These are phyloP conservation scores for Dryadomyces quercivorus DNA, from an alignment of 2,329 filamentous ascomycete genomes.

Conservation along the genomic window DNA sequence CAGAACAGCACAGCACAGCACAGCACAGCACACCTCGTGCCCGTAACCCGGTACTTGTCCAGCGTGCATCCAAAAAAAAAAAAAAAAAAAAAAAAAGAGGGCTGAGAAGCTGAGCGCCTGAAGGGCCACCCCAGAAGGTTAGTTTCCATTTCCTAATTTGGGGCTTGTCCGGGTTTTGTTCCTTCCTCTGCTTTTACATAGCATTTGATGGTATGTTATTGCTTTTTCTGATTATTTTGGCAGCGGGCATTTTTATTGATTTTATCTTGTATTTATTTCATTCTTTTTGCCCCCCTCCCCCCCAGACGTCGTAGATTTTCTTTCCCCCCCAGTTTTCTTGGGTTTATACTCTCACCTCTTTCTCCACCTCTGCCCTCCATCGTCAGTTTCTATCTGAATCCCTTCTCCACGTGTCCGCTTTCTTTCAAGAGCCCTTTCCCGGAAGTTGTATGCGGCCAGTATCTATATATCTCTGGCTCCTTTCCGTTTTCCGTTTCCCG, in stretches of 20 bases:
- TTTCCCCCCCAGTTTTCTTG: neutral
- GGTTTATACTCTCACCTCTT: neutral
- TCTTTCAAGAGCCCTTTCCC: no score
- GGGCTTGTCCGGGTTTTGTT: neutral
- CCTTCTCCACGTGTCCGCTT: neutral
- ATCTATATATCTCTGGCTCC: neutral
- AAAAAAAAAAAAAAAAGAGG: slow-evolving; percentile 4
- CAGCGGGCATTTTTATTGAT: neutral
- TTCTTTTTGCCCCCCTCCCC: neutral
- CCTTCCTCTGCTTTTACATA: neutral
- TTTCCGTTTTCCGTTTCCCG: neutral
- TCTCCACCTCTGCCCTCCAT: neutral
- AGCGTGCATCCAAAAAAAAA: neutral
- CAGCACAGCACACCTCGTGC: no score
- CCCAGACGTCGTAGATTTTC: no score
- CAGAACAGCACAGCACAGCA: no score
- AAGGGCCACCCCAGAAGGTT: neutral
- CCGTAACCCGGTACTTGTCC: no score
- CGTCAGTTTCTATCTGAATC: neutral
- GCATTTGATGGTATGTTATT: neutral
- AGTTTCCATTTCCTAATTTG: neutral
- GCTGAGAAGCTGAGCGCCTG: neutral
- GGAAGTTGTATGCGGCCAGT: neutral
- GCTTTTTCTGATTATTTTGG: neutral
- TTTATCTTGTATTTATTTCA: neutral